phyloP scores from a whole-genome alignment of 805 yeast genomes.

The Wickerhamomyces ciferrii region DNA sequence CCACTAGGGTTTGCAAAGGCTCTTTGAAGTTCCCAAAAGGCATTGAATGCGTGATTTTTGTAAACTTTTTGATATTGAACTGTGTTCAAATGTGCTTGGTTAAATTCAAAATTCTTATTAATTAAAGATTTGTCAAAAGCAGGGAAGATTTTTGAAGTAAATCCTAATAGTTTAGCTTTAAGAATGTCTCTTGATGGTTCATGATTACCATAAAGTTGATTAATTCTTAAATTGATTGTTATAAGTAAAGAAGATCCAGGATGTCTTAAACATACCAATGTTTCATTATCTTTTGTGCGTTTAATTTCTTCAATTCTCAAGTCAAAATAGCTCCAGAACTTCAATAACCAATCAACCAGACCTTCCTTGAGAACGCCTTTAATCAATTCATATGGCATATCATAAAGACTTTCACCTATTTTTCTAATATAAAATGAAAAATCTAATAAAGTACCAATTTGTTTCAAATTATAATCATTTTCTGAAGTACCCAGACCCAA shows the following conservation, averaged over 20 bases:
- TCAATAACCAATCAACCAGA: conserved; percentile 10
- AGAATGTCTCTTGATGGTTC: conserved; percentile 15
- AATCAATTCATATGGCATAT: conserved; percentile 11
- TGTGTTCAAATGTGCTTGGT: conserved; percentile 9
- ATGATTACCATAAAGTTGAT: conserved; percentile 6
- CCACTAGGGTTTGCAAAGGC: conserved; percentile 14
- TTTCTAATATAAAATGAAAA: conserved; percentile 9
- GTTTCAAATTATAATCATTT: conserved; percentile 8
- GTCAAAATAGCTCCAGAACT: conserved; percentile 18
- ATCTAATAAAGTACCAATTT: conserved; percentile 15
- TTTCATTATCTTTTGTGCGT: conserved; percentile 1
- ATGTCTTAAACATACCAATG: conserved; percentile 4
- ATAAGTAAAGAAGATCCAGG: conserved; percentile 10
- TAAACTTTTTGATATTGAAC: neutral
- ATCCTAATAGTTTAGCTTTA: conserved; percentile 10
- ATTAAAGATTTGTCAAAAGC: conserved; percentile 4
- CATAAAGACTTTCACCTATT: conserved; percentile 2
- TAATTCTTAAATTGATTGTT: conserved; percentile 11
- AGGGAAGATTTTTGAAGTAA: conserved; percentile 12
- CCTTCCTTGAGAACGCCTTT: conserved; percentile 4
- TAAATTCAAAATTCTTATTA: conserved; percentile 11
- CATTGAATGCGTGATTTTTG: neutral
- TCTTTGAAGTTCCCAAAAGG: conserved; percentile 16
- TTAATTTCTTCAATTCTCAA: conserved; percentile 4
- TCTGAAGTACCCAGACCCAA: conserved; percentile 7